Conservation (phyloP, 148 eudicot genomes). For the Vaccinium vitisidaea region DNA sequence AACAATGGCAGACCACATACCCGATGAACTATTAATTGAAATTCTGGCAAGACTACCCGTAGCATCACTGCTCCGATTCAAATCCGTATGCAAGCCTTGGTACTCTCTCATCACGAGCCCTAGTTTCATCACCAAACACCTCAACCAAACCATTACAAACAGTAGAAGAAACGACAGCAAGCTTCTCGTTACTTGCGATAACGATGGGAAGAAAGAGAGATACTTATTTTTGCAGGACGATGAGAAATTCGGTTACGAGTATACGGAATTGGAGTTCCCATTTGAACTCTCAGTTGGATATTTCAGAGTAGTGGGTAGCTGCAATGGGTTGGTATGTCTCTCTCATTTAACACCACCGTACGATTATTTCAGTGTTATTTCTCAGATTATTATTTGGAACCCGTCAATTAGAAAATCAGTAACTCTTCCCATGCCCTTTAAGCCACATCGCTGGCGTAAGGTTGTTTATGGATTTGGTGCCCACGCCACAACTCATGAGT, state of each 20-base stretch:
- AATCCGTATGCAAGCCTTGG: constrained; percentile 11
- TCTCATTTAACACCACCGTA: not conserved
- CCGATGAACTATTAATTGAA: not conserved
- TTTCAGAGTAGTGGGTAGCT: constrained; percentile 30
- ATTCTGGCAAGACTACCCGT: constrained; percentile 11
- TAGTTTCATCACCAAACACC: not conserved
- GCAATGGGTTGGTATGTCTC: constrained; percentile 35
- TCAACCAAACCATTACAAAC: not conserved
- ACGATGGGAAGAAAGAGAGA: constrained; percentile 9
- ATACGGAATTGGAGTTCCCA: constrained; percentile 20
- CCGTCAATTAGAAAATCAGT: constrained; percentile 23
- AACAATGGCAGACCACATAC: not conserved
- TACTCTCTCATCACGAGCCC: constrained; percentile 13
- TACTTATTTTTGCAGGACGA: constrained; percentile 11
- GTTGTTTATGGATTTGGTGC: constrained; percentile 30
- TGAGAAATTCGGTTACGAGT: constrained; percentile 16
- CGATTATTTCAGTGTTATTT: too few species aligned
- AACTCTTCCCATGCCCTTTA: not conserved
- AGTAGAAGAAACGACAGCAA: not conserved
- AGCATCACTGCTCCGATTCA: not conserved
- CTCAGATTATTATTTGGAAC: constrained; percentile 31
- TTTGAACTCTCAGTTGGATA: constrained; percentile 20
- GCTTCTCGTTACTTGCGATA: not conserved
- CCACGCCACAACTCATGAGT: constrained; percentile 3
- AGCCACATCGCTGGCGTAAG: not conserved